phyloP scores from a whole-genome alignment of 2,329 filamentous ascomycete species.

The Pseudogymnoascus sp. region DNA sequence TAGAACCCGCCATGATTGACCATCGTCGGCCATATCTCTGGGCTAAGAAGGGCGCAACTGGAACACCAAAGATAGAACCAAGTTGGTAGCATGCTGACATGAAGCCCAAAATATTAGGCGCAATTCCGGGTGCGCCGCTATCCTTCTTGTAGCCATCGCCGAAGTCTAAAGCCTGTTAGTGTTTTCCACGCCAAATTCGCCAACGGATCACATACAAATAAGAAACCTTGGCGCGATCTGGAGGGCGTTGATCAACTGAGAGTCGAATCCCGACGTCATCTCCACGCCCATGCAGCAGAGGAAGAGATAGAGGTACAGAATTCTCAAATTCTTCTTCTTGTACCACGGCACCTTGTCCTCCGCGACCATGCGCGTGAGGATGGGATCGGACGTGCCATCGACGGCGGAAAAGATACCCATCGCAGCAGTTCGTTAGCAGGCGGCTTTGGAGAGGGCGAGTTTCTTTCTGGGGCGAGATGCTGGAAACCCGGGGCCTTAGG shows the following conservation, averaged over 20 bases:
- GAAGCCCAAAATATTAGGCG: slow-evolving; percentile 36
- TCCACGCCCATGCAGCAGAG: slow-evolving; percentile 47
- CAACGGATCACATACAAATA: neutral
- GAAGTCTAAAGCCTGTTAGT: slow-evolving; percentile 15
- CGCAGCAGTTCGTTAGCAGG: slow-evolving; percentile 3
- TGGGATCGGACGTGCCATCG: slow-evolving; percentile 27
- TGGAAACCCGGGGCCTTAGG: neutral
- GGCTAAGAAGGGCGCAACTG: slow-evolving; percentile 44
- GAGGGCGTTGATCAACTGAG: slow-evolving; percentile 40
- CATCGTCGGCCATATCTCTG: slow-evolving; percentile 42
- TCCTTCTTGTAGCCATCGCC: slow-evolving; percentile 1
- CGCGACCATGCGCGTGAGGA: slow-evolving; percentile 34
- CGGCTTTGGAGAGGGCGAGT: neutral
- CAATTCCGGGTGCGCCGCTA: slow-evolving; percentile 20
- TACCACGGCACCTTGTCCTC: slow-evolving; percentile 35
- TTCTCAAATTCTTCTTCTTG: slow-evolving; percentile 31
- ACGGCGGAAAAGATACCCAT: neutral
- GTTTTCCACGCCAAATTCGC: neutral
- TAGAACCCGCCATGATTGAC: slow-evolving; percentile 48
- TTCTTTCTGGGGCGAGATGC: neutral
- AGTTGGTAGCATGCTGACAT: slow-evolving; percentile 48
- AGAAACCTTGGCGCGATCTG: slow-evolving; percentile 25
- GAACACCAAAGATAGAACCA: slow-evolving; percentile 46
- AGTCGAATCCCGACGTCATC: slow-evolving; percentile 48
- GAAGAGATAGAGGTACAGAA: slow-evolving; percentile 34